A percentile compares a stretch with the other conserved stretches of the same genome.
Evolutionary conservation across 2,329 filamentous ascomycete species (phyloP).

Genomic region (Fusarium multiceps): DNA sequence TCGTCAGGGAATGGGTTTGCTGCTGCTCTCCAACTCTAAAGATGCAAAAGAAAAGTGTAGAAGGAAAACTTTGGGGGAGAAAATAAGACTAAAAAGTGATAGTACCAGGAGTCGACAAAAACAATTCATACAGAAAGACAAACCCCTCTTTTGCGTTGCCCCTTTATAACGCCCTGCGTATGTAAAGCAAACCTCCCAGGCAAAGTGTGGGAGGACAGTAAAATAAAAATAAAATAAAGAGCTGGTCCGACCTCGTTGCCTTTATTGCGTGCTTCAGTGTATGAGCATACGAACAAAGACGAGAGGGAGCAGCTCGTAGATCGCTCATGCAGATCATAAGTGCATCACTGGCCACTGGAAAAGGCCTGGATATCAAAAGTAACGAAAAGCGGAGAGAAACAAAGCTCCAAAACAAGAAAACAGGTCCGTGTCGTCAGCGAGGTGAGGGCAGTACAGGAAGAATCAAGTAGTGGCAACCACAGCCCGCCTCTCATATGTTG

Average conservation of each 20-base stretch:
- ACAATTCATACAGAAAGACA: conserved; percentile 40
- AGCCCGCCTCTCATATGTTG: conserved; percentile 48
- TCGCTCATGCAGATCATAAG: conserved; percentile 64
- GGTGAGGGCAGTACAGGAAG: conserved; percentile 48
- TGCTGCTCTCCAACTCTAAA: conserved; percentile 48
- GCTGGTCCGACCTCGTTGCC: conserved; percentile 38
- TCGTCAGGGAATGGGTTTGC: conserved; percentile 46
- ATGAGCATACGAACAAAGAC: conserved; percentile 35
- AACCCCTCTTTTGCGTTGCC: conserved; percentile 42
- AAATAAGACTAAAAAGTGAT: conserved; percentile 41
- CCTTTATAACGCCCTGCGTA: conserved; percentile 51
- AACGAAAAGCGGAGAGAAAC: conserved; percentile 42
- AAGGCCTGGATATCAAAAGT: conserved; percentile 54
- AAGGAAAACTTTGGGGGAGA: conserved; percentile 39
- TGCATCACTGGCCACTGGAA: conserved; percentile 47
- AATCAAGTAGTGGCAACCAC: conserved; percentile 25
- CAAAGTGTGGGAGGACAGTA: conserved; percentile 19
- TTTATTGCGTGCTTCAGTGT: conserved; percentile 33
- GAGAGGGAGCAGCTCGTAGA: conserved; percentile 54
- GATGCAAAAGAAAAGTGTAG: conserved; percentile 40
- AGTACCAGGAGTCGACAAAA: conserved; percentile 36
- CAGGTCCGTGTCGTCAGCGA: conserved; percentile 24
- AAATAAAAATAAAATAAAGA: conserved; percentile 21
- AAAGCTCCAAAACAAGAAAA: conserved; percentile 40
- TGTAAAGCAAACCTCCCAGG: conserved; percentile 45